phyloP scores from a whole-genome alignment of 441 rosid genomes.

The Croton laevigatus region DNA sequence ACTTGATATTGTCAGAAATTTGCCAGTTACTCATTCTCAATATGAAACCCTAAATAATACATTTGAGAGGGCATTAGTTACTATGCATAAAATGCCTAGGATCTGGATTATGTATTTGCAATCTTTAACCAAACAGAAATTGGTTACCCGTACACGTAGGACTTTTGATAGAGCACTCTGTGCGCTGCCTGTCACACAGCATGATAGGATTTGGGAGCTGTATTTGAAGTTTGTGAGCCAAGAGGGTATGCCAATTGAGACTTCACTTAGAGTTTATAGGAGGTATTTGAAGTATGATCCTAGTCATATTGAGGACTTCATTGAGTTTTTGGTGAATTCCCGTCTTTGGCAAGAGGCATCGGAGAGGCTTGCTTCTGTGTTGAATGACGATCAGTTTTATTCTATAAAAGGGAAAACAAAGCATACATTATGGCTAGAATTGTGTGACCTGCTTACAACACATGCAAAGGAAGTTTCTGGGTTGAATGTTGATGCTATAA shows the following conservation, averaged over 20 bases:
- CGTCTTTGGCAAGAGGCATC: constrained; percentile 90
- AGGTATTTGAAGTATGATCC: constrained; percentile 96
- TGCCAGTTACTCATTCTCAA: constrained; percentile 64
- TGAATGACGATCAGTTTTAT: constrained; percentile 80
- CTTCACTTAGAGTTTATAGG: constrained; percentile 82
- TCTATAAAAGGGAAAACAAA: constrained; percentile 85
- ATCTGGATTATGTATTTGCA: constrained; percentile 92
- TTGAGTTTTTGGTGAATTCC: constrained; percentile 82
- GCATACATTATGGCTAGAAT: constrained; percentile 84
- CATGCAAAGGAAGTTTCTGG: constrained; percentile 87
- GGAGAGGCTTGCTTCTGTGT: constrained; percentile 75
- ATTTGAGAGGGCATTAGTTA: constrained; percentile 81
- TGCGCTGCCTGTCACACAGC: constrained; percentile 90
- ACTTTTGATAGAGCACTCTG: constrained; percentile 83
- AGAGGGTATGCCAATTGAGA: constrained; percentile 84
- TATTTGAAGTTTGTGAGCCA: constrained; percentile 83
- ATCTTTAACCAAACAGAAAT: constrained; percentile 54
- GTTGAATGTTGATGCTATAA: constrained; percentile 85
- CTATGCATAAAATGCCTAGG: constrained; percentile 96
- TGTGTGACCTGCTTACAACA: constrained; percentile 77
- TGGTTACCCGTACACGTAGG: constrained; percentile 55
- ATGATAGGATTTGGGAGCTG: constrained; percentile 88
- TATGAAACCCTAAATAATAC: constrained; percentile 78
- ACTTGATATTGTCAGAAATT: constrained; percentile 64
- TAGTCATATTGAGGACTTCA: constrained; percentile 77